Percentiles rank a stretch among this genome's conserved stretches.
Conservation (phyloP, 2,329 filamentous ascomycete species). For the Ilyonectria robusta region DNA sequence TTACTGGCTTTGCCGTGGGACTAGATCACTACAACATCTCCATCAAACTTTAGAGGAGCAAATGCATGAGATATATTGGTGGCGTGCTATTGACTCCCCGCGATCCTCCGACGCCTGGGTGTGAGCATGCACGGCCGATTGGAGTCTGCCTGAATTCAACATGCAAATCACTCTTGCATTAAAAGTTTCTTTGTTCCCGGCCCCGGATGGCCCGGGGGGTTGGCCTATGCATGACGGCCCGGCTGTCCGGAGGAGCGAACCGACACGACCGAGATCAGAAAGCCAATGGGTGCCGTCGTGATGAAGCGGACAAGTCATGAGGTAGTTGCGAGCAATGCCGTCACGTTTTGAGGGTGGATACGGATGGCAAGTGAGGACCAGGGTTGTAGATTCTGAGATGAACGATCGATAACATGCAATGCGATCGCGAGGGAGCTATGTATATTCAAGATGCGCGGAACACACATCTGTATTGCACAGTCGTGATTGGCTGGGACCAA, state of each 20-base stretch:
- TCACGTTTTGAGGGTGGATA: conserved; percentile 17
- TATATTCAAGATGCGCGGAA: conserved; percentile 27
- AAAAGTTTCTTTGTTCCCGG: conserved; percentile 19
- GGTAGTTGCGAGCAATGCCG: conserved; percentile 2
- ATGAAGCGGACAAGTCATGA: conserved; percentile 2
- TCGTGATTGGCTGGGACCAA: conserved; percentile 24
- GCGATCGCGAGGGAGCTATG: conserved; percentile 26
- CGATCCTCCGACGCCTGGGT: conserved; percentile 17
- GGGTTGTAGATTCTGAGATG: conserved; percentile 32
- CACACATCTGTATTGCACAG: conserved; percentile 4
- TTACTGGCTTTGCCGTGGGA: conserved; percentile 78
- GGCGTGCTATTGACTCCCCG: background rate
- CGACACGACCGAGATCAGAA: background rate
- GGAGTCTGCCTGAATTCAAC: conserved; percentile 20
- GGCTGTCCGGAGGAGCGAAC: conserved; percentile 5
- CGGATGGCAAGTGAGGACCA: conserved; percentile 15
- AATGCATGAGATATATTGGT: background rate
- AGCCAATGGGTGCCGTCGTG: background rate
- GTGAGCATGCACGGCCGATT: conserved; percentile 9
- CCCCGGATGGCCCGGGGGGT: background rate
- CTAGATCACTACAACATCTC: conserved; percentile 77
- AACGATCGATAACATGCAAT: conserved; percentile 35
- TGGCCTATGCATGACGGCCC: conserved; percentile 11
- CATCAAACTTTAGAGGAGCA: conserved; percentile 72
- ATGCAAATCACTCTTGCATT: conserved; percentile 20